Evolutionary conservation across 371 early-diverging fungal species (phyloP).

Genomic region (Mortierella sp.): DNA sequence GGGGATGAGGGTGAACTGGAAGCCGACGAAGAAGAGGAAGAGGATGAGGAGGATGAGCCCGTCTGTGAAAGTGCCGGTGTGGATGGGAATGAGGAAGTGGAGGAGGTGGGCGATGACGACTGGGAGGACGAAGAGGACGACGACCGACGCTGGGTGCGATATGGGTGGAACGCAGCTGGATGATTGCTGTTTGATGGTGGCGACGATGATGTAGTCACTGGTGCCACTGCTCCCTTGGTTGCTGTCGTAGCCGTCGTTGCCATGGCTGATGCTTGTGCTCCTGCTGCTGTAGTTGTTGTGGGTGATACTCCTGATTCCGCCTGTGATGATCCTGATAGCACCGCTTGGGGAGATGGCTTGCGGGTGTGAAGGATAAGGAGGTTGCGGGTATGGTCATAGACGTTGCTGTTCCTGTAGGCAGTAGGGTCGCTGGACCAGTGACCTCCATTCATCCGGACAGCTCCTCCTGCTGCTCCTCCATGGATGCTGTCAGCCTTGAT

Average conservation of each 20-base stretch:
- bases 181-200: neutral
- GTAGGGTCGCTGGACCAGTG: conserved; percentile 47
- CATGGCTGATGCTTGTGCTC: neutral
- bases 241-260: neutral
- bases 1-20: conserved; percentile 36
- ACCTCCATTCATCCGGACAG: conserved; percentile 21
- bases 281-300: neutral
- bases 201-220: neutral
- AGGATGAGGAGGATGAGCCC: conserved; percentile 23
- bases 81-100: conserved; percentile 15
- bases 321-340: neutral
- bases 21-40: conserved; percentile 31
- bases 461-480: neutral
- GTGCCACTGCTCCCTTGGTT: neutral
- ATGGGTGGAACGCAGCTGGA: conserved; percentile 26
- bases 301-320: neutral
- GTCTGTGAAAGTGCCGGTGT: conserved; percentile 30
- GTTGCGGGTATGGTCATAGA: conserved; percentile 47
- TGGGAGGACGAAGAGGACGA: conserved; percentile 19
- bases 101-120: conserved; percentile 12
- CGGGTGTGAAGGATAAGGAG: conserved; percentile 52
- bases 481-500: conserved; percentile 13
- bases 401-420: conserved; percentile 42
- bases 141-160: conserved; percentile 26
- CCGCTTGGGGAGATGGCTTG: conserved; percentile 24